A percentile compares a stretch with the other conserved stretches of the same genome.
Conservation (phyloP, 495 filamentous ascomycete genomes). For the Mycothermus thermophilus region DNA sequence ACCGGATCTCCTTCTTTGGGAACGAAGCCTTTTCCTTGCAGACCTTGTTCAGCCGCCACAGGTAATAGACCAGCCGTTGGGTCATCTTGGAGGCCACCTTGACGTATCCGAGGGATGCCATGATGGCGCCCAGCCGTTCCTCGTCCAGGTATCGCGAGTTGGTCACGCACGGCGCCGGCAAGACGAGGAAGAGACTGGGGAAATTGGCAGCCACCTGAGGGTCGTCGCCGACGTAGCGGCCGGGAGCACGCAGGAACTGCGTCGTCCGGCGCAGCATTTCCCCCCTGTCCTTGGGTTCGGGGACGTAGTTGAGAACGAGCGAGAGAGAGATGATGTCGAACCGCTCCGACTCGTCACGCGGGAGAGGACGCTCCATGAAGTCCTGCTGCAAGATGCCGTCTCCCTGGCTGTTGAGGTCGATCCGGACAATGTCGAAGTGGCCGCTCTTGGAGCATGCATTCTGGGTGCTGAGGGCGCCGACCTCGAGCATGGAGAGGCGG, state of each 20-base stretch:
- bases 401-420: constrained; percentile 81
- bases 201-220: constrained; percentile 27
- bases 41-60: constrained; percentile 45
- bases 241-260: constrained; percentile 42
- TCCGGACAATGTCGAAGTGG: constrained; percentile 61
- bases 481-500: constrained; percentile 60
- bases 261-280: constrained; percentile 74
- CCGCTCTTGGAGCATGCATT: constrained; percentile 69
- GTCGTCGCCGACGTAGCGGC: constrained; percentile 5
- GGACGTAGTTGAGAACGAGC: constrained; percentile 88
- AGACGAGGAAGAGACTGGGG: constrained; percentile 79
- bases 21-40: constrained; percentile 13
- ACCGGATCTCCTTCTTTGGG: constrained; percentile 57
- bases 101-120: constrained; percentile 62
- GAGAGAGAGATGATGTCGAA: constrained; percentile 92
- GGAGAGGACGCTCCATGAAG: constrained; percentile 82
- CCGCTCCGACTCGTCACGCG: constrained; percentile 40
- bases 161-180: constrained; percentile 74
- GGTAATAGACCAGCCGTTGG: constrained; percentile 74
- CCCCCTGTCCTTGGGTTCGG: constrained; percentile 57
- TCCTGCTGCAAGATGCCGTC: constrained; percentile 73
- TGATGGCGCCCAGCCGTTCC: constrained; percentile 52
- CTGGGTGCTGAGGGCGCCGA: constrained; percentile 72
- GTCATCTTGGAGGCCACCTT: constrained; percentile 53
- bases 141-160: constrained; percentile 89